Conservation (phyloP, 2,329 filamentous ascomycete species). For the Phyllosticta citribraziliensis region DNA sequence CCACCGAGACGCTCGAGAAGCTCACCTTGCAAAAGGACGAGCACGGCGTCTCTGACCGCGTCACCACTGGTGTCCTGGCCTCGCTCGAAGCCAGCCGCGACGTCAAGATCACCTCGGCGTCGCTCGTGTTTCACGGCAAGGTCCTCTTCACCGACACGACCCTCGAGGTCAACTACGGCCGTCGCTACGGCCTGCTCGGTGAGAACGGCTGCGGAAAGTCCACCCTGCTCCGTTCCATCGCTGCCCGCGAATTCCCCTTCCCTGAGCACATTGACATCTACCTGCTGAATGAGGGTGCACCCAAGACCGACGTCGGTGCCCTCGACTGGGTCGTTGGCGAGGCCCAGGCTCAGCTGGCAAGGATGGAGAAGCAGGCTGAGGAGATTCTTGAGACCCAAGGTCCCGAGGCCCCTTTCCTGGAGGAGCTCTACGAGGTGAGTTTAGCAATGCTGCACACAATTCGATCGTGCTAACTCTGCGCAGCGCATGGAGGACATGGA, state of each 20-base stretch:
- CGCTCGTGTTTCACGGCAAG: slow-evolving; percentile 93
- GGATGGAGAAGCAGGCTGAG: slow-evolving; percentile 81
- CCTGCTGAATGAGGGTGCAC: slow-evolving; percentile 92
- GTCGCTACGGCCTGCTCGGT: slow-evolving; percentile 87
- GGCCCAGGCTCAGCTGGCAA: slow-evolving; percentile 84
- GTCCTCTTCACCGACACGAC: slow-evolving; percentile 91
- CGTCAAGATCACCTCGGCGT: slow-evolving; percentile 91
- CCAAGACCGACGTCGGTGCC: slow-evolving; percentile 77
- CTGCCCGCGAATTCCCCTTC: slow-evolving; percentile 86
- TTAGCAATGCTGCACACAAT: neutral
- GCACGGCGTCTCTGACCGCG: slow-evolving; percentile 90
- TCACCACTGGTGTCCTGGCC: slow-evolving; percentile 91
- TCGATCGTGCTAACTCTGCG: slow-evolving; percentile 8
- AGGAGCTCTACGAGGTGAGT: slow-evolving; percentile 91
- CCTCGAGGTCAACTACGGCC: slow-evolving; percentile 84
- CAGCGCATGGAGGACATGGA: slow-evolving; percentile 99
- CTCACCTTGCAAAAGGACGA: slow-evolving; percentile 91
- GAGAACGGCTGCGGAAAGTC: slow-evolving; percentile 99
- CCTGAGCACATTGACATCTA: slow-evolving; percentile 97
- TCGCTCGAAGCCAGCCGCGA: slow-evolving; percentile 80
- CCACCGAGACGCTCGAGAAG: slow-evolving; percentile 71
- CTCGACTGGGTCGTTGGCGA: slow-evolving; percentile 96
- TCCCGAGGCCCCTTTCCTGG: slow-evolving; percentile 78
- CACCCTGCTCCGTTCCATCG: slow-evolving; percentile 92
- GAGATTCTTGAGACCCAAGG: slow-evolving; percentile 85